Conservation (phyloP, 2,329 filamentous ascomycete species). For the Fusarium penzigii region DNA sequence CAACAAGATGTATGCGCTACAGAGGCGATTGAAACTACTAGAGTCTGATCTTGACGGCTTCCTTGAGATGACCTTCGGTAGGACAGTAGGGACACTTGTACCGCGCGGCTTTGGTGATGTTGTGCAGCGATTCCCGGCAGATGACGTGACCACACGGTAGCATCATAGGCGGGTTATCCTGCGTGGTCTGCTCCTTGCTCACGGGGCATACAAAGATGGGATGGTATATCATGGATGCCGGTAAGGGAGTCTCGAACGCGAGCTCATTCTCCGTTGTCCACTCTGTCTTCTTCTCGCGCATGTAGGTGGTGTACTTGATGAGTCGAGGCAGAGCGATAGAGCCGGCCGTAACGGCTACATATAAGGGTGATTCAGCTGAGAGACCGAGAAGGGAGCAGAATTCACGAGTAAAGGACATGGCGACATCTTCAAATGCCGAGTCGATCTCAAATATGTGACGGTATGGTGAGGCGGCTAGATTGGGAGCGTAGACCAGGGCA, state of each 20-base stretch:
- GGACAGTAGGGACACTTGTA: constrained; percentile 99
- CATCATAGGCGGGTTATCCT: constrained; percentile 94
- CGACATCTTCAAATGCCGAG: constrained; percentile 78
- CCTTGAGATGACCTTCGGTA: constrained; percentile 73
- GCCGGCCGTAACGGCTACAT: constrained; percentile 88
- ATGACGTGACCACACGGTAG: constrained; percentile 95
- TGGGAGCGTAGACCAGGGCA: constrained; percentile 77
- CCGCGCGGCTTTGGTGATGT: constrained; percentile 73
- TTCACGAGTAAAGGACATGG: constrained; percentile 85
- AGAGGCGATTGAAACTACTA: constrained; percentile 32
- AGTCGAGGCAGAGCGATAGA: constrained; percentile 87
- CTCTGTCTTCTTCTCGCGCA: constrained; percentile 86
- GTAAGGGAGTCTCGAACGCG: constrained; percentile 70
- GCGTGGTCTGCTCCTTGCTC: constrained; percentile 93
- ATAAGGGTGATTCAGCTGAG: constrained; percentile 88
- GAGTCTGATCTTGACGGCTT: constrained; percentile 73
- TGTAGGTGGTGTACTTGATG: constrained; percentile 84
- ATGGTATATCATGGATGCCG: constrained; percentile 73
- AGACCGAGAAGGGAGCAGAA: constrained; percentile 92
- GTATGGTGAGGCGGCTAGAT: constrained; percentile 78
- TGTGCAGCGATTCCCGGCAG: constrained; percentile 78
- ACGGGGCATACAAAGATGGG: constrained; percentile 98
- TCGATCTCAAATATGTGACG: constrained; percentile 72
- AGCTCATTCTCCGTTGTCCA: constrained; percentile 94
- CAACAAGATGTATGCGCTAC: background rate